These are phyloP conservation scores for Pelargonium cotyledonis DNA, from an alignment of 441 rosid genomes.

Conservation along the genomic window DNA sequence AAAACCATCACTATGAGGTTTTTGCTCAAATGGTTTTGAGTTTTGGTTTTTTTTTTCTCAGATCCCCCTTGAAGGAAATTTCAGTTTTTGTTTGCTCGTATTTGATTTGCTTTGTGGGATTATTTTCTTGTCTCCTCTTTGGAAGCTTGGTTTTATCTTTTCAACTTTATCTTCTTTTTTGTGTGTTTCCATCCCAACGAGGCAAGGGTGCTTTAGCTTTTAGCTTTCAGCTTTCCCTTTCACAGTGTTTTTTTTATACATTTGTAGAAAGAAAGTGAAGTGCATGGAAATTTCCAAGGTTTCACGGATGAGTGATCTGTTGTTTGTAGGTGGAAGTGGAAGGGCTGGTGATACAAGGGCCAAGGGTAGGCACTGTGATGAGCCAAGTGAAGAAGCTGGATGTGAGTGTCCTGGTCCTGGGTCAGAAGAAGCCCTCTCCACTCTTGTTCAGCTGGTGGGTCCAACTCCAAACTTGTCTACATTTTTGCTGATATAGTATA, in stretches of 20 bases:
- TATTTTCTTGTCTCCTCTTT: background rate
- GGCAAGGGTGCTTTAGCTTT: background rate
- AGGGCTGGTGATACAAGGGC: constrained; percentile 80
- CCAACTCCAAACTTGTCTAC: background rate
- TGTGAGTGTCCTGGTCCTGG: constrained; percentile 70
- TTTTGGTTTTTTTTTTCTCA: background rate
- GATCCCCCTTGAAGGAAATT: no score
- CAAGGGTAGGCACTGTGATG: constrained; percentile 60
- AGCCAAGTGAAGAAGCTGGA: constrained; percentile 93
- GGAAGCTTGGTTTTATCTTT: background rate
- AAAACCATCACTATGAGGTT: no score
- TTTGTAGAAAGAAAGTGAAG: background rate
- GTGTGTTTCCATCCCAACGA: constrained; percentile 3
- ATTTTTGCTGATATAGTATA: no score
- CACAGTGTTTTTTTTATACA: background rate
- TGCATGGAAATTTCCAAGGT: background rate
- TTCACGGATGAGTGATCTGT: background rate
- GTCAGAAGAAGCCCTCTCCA: constrained; percentile 64
- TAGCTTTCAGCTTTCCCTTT: constrained; percentile 2
- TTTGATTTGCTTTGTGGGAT: background rate
- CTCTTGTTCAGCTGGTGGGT: constrained; percentile 50
- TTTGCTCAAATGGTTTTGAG: no score
- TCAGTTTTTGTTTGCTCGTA: background rate
- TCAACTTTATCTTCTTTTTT: constrained; percentile 5
- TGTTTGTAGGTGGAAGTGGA: constrained; percentile 72